These are phyloP conservation scores for Sanghuangporus weigelae DNA, from an alignment of 1,284 basidiomycete genomes.

Conservation along the genomic window DNA sequence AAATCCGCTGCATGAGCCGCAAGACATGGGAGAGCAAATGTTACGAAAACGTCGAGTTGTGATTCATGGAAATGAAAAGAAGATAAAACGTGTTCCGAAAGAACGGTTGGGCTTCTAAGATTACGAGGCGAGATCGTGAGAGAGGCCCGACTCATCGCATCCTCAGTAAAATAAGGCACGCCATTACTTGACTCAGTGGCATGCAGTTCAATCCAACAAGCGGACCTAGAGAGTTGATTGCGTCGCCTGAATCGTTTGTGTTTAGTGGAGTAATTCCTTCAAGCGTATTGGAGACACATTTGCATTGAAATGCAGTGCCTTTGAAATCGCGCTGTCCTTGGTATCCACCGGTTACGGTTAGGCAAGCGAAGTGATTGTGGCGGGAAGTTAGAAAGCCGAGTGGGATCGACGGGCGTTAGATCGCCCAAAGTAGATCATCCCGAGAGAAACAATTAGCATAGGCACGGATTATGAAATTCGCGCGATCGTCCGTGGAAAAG, in stretches of 20 bases:
- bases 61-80: background rate
- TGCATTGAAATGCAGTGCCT: too few species aligned
- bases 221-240: too few species aligned
- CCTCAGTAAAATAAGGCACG: background rate
- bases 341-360: background rate
- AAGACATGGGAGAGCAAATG: background rate
- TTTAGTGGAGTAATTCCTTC: too few species aligned
- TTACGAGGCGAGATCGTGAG: background rate
- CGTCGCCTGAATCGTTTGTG: too few species aligned
- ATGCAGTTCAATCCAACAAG: too few species aligned
- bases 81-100: background rate
- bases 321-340: too few species aligned
- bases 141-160: background rate
- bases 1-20: background rate
- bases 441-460: background rate
- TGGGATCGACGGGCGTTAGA: background rate
- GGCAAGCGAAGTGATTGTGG: background rate
- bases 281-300: too few species aligned
- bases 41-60: background rate
- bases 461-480: background rate
- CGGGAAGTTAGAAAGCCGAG: background rate
- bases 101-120: background rate
- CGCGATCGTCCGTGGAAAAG: background rate
- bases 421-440: background rate
- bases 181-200: background rate